Evolutionary conservation across 805 yeast genomes (phyloP).

Genomic region (Yarrowia sp.): DNA sequence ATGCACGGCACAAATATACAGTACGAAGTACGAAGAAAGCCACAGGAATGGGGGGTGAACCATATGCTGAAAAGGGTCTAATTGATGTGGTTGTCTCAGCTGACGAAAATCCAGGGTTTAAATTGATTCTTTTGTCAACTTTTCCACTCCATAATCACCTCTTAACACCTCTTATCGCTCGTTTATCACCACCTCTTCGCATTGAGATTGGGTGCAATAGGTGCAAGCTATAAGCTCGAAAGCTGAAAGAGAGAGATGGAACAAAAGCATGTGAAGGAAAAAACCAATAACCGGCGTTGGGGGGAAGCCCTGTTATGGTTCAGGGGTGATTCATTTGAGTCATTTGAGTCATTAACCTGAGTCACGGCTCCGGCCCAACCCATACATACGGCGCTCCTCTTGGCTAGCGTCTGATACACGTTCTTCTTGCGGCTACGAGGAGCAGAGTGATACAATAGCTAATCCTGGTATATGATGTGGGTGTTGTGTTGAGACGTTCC

Average conservation of each 20-base stretch:
- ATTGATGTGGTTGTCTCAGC: not conserved
- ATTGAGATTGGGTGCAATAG: not conserved
- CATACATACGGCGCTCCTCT: not conserved
- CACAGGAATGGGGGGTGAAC: not conserved
- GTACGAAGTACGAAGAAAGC: not conserved
- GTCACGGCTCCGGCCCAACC: not conserved
- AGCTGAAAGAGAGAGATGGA: not conserved
- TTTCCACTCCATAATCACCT: too few relatives aligned
- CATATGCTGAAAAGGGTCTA: too few relatives aligned
- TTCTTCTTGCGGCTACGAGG: not conserved
- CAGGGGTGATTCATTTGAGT: constrained; percentile 27
- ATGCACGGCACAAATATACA: constrained; percentile 15
- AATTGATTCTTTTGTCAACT: too few relatives aligned
- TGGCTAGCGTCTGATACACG: not conserved
- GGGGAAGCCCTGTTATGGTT: not conserved
- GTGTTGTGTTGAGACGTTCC: too few relatives aligned
- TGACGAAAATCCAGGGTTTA: too few relatives aligned
- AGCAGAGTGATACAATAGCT: too few relatives aligned
- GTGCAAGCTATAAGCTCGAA: constrained; percentile 23
- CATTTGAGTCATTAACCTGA: constrained; percentile 18
- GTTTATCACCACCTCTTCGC: too few relatives aligned
- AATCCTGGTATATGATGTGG: too few relatives aligned
- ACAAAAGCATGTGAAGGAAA: constrained; percentile 7
- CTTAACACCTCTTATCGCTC: too few relatives aligned
- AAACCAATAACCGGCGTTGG: constrained; percentile 6